Base-by-base conservation (phyloP, 305 asterid genomes). In the Fraxinus platypoda region DNA sequence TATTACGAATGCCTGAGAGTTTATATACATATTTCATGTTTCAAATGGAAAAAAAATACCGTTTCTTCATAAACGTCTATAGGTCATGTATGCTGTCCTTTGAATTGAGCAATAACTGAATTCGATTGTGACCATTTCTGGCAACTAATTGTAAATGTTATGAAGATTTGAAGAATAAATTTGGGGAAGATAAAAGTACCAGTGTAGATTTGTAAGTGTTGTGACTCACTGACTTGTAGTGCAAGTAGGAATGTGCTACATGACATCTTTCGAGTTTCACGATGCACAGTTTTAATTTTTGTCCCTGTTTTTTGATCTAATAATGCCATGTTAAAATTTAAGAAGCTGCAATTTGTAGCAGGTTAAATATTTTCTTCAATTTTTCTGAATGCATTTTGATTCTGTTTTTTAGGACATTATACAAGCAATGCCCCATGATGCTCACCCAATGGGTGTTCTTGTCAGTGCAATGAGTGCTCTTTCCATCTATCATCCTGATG, bases 401-500 rank as follows among this genome's bases (percentile, higher is more conserved):
- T 46, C 57, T 46, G 6, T 46, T 46, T 46, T 46, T 46, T 1
- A 46, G 57, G 57, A 46, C 57, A 46, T 46, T 46, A 46, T 46
- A 46, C 19, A 46, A 13, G 57, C 57, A 46, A 46, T 46, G 57
- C 57, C 6, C 19, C 57, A 46, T 46, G 57, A 46, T 46, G 57
- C 57, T 13, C 57, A 46, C 57, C 19, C n/a, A 3, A 46, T 46
- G n/a, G 57, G 57, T 46, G 6, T 46, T 3, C 57, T 46, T 3
- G 57, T 46, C 57, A 13, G 57, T 46, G 57, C 57, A 46, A 46
- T 46, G 57, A 46, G 57, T 46, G 19, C 57, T 46, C 57, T 46
- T 13, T 46, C 99, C 13, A 90, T 96, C 78, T 96, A 94, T 77
- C 99, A 96, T 87, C 99, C 98, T 25, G 98, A 96, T 92, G 99